Base-by-base conservation (phyloP, 2,329 filamentous ascomycete species). In the Penicillium thymicola region DNA sequence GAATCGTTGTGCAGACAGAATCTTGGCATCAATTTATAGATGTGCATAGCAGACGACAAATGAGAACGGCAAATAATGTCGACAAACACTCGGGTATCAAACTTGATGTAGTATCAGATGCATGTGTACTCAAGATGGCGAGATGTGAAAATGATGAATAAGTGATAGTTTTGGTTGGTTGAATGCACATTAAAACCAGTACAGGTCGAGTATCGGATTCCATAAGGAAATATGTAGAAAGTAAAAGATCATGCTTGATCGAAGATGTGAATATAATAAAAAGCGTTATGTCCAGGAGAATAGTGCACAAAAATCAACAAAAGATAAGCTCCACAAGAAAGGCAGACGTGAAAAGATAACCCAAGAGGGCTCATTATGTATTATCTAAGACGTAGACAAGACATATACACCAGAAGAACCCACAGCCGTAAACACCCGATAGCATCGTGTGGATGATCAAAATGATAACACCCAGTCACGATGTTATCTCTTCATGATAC, bases 361-460 rank as follows among this genome's bases (percentile, higher is more conserved):
- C 43, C 55, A 49, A n/a, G 13, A 46, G 55, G 66, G 69, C 65
- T 75, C 48, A 79, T 72, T 66, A 79, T 75, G 63, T 78, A 83
- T 56, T 65, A 65, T 63, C 60, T 64, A 58, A 54, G 46, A 57
- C 38, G 28, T 51, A 51, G 49, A 51, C 49, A 51, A 51, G 30
- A 51, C 49, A 51, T 51, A 11, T 41, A 55, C 44, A 52, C 45
- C 52, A 25, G 36, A 41, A 41, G 45, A 50, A 54, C 28, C 46
- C 11, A 18, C 18, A 41, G 27, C 51, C 44, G 40, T 37, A 43
- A 54, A 60, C 55, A 58, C 56, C 58, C 54, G 44, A 58, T 49
- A 49, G 41, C 57, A 41, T 41, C 18, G 44, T n/a, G 43, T n/a
- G 10, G 32, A 23, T 27, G 21, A 34, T 37, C 43, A 43, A 40